Conservation (phyloP, 1,284 basidiomycete species). For the Anthracocystis setariae region DNA sequence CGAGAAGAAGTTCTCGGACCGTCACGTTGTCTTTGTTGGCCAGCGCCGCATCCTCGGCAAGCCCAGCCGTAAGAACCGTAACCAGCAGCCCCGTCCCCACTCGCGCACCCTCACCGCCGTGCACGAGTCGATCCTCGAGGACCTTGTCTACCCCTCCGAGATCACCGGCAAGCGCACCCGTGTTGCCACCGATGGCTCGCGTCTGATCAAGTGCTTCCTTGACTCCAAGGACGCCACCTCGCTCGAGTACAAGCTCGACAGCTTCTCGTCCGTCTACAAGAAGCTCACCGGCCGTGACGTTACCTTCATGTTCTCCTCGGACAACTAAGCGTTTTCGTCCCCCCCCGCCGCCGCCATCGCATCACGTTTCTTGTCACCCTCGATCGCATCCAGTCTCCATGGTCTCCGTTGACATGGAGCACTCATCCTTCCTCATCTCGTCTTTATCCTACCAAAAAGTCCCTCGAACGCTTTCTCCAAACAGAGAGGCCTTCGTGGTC, state of each 20-base stretch:
- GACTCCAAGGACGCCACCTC: conserved; percentile 98
- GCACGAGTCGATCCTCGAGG: conserved; percentile 97
- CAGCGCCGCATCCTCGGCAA: conserved; percentile 99
- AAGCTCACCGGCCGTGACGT: conserved; percentile 94
- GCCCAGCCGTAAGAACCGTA: conserved; percentile 90
- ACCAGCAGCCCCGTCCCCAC: conserved; percentile 95
- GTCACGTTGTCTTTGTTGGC: conserved; percentile 97
- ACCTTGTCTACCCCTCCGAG: conserved; percentile 98
- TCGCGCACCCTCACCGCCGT: conserved; percentile 96
- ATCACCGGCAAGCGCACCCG: conserved; percentile 98
- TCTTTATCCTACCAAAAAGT: conserved; percentile 10
- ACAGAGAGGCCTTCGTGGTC: conserved; percentile 13
- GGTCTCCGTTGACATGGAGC: conserved; percentile 13
- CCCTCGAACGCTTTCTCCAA: conserved; percentile 9
- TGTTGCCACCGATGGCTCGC: conserved; percentile 66
- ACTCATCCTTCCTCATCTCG: conserved; percentile 4
- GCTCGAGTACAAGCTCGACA: conserved; percentile 99
- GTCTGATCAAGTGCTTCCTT: conserved; percentile 74
- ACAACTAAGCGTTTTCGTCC: conserved; percentile 46
- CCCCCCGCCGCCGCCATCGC: background rate
- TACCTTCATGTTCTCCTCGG: conserved; percentile 65
- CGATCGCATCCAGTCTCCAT: conserved; percentile 13
- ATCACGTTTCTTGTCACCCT: conserved; percentile 4
- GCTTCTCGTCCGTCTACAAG: conserved; percentile 93
- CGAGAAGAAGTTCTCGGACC: conserved; percentile 99